Percentiles rank a stretch among this genome's conserved stretches.
These are phyloP conservation scores for Pseudogymnoascus sp. DNA, from an alignment of 2,329 filamentous ascomycete genomes.

Conservation along the genomic window DNA sequence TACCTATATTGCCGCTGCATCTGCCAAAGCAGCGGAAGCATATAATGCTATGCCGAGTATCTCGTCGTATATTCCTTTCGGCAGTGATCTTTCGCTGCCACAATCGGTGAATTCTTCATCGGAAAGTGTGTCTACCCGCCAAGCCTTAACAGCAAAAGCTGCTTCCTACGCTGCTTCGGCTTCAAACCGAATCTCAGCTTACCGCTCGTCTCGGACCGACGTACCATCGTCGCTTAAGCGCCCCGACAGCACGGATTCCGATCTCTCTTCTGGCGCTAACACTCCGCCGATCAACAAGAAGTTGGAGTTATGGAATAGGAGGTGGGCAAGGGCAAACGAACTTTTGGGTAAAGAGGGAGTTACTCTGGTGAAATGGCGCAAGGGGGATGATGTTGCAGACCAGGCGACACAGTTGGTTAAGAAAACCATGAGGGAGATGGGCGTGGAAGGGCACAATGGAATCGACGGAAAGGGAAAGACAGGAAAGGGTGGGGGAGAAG, in stretches of 20 bases:
- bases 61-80: conserved; percentile 17
- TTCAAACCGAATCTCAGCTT: neutral
- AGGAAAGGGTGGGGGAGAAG: conserved; percentile 24
- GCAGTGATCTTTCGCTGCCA: neutral
- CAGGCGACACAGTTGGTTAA: conserved; percentile 59
- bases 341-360: conserved; percentile 57
- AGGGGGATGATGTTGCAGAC: conserved; percentile 58
- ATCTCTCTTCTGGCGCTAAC: neutral
- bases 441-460: conserved; percentile 23
- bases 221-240: conserved; percentile 13
- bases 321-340: conserved; percentile 57
- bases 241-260: conserved; percentile 9
- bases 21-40: conserved; percentile 22
- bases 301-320: conserved; percentile 61
- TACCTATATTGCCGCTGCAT: conserved; percentile 23
- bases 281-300: conserved; percentile 49
- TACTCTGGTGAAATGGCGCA: conserved; percentile 62
- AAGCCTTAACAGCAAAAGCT: neutral
- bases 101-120: neutral
- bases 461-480: conserved; percentile 21
- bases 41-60: conserved; percentile 28
- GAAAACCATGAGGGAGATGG: conserved; percentile 41
- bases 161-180: conserved; percentile 4
- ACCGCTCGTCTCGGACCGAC: conserved; percentile 1
- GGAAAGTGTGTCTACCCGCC: neutral